These are phyloP conservation scores for Cercophora sp. DNA, from an alignment of 495 filamentous ascomycete genomes.

Conservation along the genomic window DNA sequence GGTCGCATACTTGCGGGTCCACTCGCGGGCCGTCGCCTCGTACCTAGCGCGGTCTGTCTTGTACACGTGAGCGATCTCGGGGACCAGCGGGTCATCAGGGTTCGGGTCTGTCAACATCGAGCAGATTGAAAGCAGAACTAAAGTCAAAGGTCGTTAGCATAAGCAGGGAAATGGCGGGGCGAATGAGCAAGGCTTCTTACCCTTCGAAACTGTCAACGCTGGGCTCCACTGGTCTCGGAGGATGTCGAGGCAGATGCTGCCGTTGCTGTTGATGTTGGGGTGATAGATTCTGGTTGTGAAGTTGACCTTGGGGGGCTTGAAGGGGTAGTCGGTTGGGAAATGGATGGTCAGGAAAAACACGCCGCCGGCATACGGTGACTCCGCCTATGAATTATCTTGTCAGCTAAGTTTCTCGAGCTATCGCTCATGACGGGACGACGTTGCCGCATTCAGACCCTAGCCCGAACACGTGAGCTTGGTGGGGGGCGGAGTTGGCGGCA, in stretches of 20 bases:
- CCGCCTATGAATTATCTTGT: slow-evolving; percentile 52
- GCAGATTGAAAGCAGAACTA: slow-evolving; percentile 97
- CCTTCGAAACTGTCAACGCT: slow-evolving; percentile 97
- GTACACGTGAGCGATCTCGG: slow-evolving; percentile 99
- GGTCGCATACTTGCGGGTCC: slow-evolving; percentile 98
- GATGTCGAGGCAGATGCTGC: slow-evolving; percentile 98
- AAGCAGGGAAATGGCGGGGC: no score
- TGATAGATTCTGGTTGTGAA: slow-evolving; percentile 99
- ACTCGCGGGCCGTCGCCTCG: slow-evolving; percentile 94
- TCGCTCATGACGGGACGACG: no score
- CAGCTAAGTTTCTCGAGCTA: no score
- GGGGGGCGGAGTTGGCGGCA: background rate
- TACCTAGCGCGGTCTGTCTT: slow-evolving; percentile 96
- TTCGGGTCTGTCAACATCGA: slow-evolving; percentile 99
- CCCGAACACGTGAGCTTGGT: slow-evolving; percentile 3
- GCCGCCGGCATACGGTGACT: slow-evolving; percentile 94
- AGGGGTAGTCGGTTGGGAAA: slow-evolving; percentile 99
- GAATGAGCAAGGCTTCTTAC: slow-evolving; percentile 43
- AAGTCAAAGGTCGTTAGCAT: slow-evolving; percentile 6
- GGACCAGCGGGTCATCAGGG: slow-evolving; percentile 96
- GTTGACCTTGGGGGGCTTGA: slow-evolving; percentile 99
- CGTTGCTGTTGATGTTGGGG: slow-evolving; percentile 99
- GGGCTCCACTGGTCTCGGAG: slow-evolving; percentile 98
- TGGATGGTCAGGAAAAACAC: slow-evolving; percentile 98
- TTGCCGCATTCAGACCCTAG: no score